Percentiles rank a stretch among this genome's conserved stretches.
Evolutionary conservation across 2,329 filamentous ascomycete species (phyloP).

Genomic region (Huntiella abstrusa): DNA sequence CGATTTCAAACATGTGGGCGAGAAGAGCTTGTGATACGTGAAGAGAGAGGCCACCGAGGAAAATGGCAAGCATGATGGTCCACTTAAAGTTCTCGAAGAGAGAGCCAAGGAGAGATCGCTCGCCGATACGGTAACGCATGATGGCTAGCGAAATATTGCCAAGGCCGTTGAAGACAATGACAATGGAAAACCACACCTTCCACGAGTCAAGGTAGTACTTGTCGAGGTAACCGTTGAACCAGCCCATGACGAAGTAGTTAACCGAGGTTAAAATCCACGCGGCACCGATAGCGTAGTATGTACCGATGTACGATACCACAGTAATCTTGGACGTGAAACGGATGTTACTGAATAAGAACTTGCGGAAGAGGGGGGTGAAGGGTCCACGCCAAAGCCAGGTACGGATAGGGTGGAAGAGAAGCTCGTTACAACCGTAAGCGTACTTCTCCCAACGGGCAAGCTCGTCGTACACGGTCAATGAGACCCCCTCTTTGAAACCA

Average conservation of each 20-base stretch:
- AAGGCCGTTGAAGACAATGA: slow-evolving; percentile 58
- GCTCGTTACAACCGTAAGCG: slow-evolving; percentile 66
- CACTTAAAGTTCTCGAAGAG: slow-evolving; percentile 52
- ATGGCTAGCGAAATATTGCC: slow-evolving; percentile 54
- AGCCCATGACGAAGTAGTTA: slow-evolving; percentile 62
- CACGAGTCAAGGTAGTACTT: slow-evolving; percentile 66
- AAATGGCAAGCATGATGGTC: slow-evolving; percentile 56
- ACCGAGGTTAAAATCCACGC: slow-evolving; percentile 54
- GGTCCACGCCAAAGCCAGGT: slow-evolving; percentile 57
- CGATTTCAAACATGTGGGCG: slow-evolving; percentile 66
- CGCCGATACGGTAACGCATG: slow-evolving; percentile 53
- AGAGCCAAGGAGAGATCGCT: slow-evolving; percentile 38
- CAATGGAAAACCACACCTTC: slow-evolving; percentile 64
- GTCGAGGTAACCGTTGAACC: slow-evolving; percentile 57
- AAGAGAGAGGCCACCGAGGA: slow-evolving; percentile 63
- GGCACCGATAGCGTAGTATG: slow-evolving; percentile 61
- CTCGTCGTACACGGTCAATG: slow-evolving; percentile 69
- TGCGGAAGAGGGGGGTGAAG: slow-evolving; percentile 60
- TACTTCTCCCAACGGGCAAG: slow-evolving; percentile 76
- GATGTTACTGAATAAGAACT: slow-evolving; percentile 55
- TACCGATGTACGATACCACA: slow-evolving; percentile 59
- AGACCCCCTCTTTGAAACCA: slow-evolving; percentile 71
- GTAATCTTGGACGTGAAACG: slow-evolving; percentile 59
- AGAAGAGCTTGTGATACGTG: slow-evolving; percentile 67
- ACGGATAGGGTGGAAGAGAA: slow-evolving; percentile 60